Evolutionary conservation across 805 yeast genomes (phyloP), one percentile per base, ranked within the genome.

Genomic region (Wickerhamomyces bisporus): DNA sequence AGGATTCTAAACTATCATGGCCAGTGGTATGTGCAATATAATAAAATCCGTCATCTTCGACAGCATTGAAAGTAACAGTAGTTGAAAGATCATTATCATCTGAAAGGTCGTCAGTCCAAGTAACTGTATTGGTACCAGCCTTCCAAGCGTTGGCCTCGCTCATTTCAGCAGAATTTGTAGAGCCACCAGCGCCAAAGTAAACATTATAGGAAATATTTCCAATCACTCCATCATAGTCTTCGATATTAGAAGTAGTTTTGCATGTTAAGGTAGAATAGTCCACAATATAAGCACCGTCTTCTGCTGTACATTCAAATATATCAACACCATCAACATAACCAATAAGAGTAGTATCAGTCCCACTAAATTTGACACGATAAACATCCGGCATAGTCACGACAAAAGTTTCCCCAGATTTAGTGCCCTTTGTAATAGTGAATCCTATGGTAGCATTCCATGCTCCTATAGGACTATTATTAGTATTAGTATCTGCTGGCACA

Each of bases 121-220:
- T 45, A 14, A 64, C 40, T 1, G 45, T 39, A 38, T 53, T 57
- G 8, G 44, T 36, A 25, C 69, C 70, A 24, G 51, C 44, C 15
- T 35, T 29, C 35, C 56, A 60, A 19, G 37, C 34, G 3, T 49
- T 44, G 13, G 69, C 62, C 32, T 57, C 60, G n/a, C 42, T 49
- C 30, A 64, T 33, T 34, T 63, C 68, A 32, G 44, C 52, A 16
- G 51, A 34, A 36, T 53, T 42, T 4, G 50, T 33, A 19, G 62
- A 54, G 25, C 62, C 68, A 45, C 70, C 71, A 40, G 43, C 56
- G 36, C 54, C 55, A 33, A 64, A 63, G 33, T 52, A 51, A 3
- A 62, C 47, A 9, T 57, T 48, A 19, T 58, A 52, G 3, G 55
- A 41, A 5, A 65, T 43, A 3, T 52, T 30, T 18, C 69, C 71